Evolutionary conservation across 23 red algal species (phyloP), one percentile per base, ranked within the genome.

Genomic region (Gracilariopsis chorda): DNA sequence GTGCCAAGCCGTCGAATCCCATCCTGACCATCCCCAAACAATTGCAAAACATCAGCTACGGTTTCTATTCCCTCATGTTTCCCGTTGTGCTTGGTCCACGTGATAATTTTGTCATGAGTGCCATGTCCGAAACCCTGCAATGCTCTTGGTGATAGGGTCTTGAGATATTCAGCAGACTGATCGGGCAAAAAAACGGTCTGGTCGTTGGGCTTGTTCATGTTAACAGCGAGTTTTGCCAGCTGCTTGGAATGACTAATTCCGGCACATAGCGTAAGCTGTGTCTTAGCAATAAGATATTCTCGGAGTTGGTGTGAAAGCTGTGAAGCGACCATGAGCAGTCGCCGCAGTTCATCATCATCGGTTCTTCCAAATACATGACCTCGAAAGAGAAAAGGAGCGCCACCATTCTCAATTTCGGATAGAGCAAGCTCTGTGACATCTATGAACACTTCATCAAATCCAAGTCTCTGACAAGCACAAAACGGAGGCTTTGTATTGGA

Each of bases 381-480:
- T 29, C 65, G 35, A 34, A 89, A 89, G 0, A 32, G 36, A 64
- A 64, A 89, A 7, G 85, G 69, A 23, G 46, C 63, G 49, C 82
- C 82, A 4, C 82, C 82, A n/a, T 34, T 65, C 40, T 73, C 67
- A 80, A 57, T 57, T 14, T 80, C 39, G 4, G 76, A 34, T 10
- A 27, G 1, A 32, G 65, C 42, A 21, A 89, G 44, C 25, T 39
- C 32, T 14, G 85, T 77, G 28, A 89, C 51, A 41, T 89, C 85
- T 24, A 89, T 68, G 47, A 89, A 89, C 39, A 89, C 46, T 34
- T 89, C 85, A 64, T 89, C 85, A 77, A 89, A 89, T 37, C 85
- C 85, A 17, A 89, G 58, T 52, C 65, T 62, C 58, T 89, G 69
- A 72, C 82, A 86, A 14, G 82, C 41, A 47, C 58, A 51, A 1